phyloP scores from a whole-genome alignment of 2,329 filamentous ascomycete genomes.

The Curvularia verruculosa region DNA sequence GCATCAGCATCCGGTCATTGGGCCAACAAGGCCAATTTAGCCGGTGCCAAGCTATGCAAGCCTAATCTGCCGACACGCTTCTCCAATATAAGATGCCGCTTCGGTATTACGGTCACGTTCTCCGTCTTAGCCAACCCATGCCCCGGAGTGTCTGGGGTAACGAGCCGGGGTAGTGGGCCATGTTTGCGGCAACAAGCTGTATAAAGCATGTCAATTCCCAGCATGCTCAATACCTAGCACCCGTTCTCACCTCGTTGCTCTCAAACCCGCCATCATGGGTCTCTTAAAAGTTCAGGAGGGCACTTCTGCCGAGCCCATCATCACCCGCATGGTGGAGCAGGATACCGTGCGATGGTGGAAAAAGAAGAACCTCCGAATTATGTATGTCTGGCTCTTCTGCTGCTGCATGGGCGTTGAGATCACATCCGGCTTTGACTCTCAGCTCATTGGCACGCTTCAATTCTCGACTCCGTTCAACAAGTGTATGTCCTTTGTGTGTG shows the following conservation, averaged over 20 bases:
- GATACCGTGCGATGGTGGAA: slow-evolving; percentile 54
- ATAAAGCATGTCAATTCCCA: slow-evolving; percentile 31
- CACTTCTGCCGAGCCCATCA: slow-evolving; percentile 48
- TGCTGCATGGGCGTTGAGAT: slow-evolving; percentile 50
- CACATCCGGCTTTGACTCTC: slow-evolving; percentile 48
- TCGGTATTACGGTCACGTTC: slow-evolving; percentile 36
- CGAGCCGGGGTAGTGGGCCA: slow-evolving; percentile 26
- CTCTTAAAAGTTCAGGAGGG: slow-evolving; percentile 33
- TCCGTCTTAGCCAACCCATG: slow-evolving; percentile 29
- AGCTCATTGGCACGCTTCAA: slow-evolving; percentile 47
- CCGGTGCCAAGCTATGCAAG: slow-evolving; percentile 30
- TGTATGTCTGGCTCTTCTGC: slow-evolving; percentile 49
- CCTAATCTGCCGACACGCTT: slow-evolving; percentile 32
- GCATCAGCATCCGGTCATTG: slow-evolving; percentile 25
- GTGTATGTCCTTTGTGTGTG: slow-evolving; percentile 27
- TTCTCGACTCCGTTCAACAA: slow-evolving; percentile 44
- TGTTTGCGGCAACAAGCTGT: slow-evolving; percentile 12
- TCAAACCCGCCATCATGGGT: slow-evolving; percentile 33
- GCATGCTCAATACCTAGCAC: slow-evolving; percentile 17
- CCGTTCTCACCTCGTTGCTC: slow-evolving; percentile 6
- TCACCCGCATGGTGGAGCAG: slow-evolving; percentile 52
- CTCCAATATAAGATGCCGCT: slow-evolving; percentile 24
- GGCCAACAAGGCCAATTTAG: slow-evolving; percentile 30
- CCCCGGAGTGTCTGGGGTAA: slow-evolving; percentile 32
- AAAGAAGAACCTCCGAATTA: slow-evolving; percentile 47